Conservation (phyloP, 208 protist species). For the Wallacemonas sp. region DNA sequence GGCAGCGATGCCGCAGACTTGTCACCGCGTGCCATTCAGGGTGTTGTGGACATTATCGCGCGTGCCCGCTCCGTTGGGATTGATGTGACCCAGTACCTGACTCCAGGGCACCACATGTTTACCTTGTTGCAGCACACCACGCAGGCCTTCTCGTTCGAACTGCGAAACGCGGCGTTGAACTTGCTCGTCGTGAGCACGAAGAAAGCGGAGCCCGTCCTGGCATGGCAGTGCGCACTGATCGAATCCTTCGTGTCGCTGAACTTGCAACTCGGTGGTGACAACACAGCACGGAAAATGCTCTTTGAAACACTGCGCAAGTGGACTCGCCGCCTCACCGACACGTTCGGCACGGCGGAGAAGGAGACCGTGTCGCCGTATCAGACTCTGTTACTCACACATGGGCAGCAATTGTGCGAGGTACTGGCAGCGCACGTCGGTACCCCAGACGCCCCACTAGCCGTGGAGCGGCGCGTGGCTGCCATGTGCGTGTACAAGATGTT, state of each 20-base stretch:
- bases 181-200: conserved; percentile 63
- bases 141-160: conserved; percentile 57
- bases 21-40: conserved; percentile 46
- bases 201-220: conserved; percentile 53
- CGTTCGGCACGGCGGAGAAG: conserved; percentile 1
- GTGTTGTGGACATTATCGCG: conserved; percentile 74
- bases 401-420: conserved; percentile 24
- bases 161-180: conserved; percentile 62
- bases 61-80: conserved; percentile 58
- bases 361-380: conserved; percentile 12
- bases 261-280: conserved; percentile 83
- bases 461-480: conserved; percentile 67
- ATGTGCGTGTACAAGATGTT: conserved; percentile 49
- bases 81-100: conserved; percentile 55
- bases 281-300: conserved; percentile 62
- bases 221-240: conserved; percentile 69
- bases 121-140: conserved; percentile 38
- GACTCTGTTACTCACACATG: conserved; percentile 28
- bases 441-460: conserved; percentile 31
- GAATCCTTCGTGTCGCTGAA: conserved; percentile 79
- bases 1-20: too few relatives aligned
- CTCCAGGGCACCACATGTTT: conserved; percentile 31
- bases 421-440: conserved; percentile 65
- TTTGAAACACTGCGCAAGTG: conserved; percentile 74
- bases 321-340: conserved; percentile 57